Evolutionary conservation across 1,139 yeast genomes (phyloP).

Genomic region (Candida frijolesensis): DNA sequence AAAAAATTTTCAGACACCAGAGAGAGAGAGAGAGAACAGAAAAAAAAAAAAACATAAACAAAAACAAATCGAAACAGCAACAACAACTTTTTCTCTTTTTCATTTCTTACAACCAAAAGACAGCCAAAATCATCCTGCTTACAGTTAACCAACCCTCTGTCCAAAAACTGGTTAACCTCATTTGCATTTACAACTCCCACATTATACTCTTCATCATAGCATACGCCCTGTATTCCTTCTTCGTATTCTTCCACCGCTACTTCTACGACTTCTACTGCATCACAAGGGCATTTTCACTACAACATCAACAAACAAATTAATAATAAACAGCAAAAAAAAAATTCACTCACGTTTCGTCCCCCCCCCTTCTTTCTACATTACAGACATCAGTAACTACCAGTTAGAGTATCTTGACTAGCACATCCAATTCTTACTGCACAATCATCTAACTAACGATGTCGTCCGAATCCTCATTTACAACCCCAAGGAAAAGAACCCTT

Average conservation of each 20-base stretch:
- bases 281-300: not conserved
- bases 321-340: not conserved
- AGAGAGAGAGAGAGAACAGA: not conserved
- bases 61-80: slow-evolving; percentile 4
- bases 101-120: slow-evolving; percentile 1
- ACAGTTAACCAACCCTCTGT: not conserved
- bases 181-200: no score
- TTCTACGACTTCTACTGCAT: not conserved
- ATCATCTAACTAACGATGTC: not conserved
- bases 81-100: slow-evolving; percentile 1
- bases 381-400: not conserved
- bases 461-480: slow-evolving; percentile 17
- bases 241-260: not conserved
- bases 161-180: not conserved
- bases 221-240: not conserved
- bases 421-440: not conserved
- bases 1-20: slow-evolving; percentile 1
- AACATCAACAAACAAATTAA: not conserved
- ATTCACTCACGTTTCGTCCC: not conserved
- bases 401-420: not conserved
- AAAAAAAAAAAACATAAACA: slow-evolving; percentile 3
- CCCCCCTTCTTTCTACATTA: no score
- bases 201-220: not conserved
- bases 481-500: slow-evolving; percentile 35
- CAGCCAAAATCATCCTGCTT: not conserved